Evolutionary conservation across 805 yeast species (phyloP), one percentile per base, ranked within the genome.

Genomic region (Metschnikowia similis): DNA sequence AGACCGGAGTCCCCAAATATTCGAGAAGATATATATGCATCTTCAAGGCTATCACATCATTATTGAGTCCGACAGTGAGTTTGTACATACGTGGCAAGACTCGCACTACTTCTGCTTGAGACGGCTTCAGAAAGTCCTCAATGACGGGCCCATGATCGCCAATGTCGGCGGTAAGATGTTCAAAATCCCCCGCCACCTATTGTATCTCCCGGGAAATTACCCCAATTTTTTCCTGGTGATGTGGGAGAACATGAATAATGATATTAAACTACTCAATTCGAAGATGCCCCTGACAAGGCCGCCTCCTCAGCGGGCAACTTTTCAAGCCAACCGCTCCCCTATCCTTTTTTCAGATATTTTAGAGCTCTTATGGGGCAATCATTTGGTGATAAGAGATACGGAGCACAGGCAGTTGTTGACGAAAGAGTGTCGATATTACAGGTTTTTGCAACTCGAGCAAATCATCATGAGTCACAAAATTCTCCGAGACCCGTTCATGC

Each of bases 151-250:
- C 38, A 67, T 79, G 52, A 77, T 79, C 63, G 75, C 80, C 36
- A 69, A 72, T 17, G 69, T 90, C 4, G 91, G 96, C 8, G 77
- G 80, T 30, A 61, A 66, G 41, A 67, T 80, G 30, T 85, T 89
- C 64, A 77, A 75, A 53, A 68, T 90, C 2, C 78, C 90, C 1
- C 76, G 77, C 51, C 70, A 70, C 13, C 55, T 89, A 10, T 69
- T 91, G 43, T 59, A 65, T 4, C 63, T 72, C 3, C 75, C 81
- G 2, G 96, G 96, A 0, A 89, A 91, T 62, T 63, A 69, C 41
- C 95, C 92, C 9, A 90, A 90, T 65, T 89, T 76, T 65, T 87
- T 90, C 67, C 77, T 85, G 9, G 69, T 89, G 35, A 78, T 86
- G 2, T 76, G 74, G 58, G 78, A 80, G 32, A 70, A 82, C 1